Evolutionary conservation across 2,329 filamentous ascomycete species (phyloP).

Genomic region (Phialophora macrospora): DNA sequence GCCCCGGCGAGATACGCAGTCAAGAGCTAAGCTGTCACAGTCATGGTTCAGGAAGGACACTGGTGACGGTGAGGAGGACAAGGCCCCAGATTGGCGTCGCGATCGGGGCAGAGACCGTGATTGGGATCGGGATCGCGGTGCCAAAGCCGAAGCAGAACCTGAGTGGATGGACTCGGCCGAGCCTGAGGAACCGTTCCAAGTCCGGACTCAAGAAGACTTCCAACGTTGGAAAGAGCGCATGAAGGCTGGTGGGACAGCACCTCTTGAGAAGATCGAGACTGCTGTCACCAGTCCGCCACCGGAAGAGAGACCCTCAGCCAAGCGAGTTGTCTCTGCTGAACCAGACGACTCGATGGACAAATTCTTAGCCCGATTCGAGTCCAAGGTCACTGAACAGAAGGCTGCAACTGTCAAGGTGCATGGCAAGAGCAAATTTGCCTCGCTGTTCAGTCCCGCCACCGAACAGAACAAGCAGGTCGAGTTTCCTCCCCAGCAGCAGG

Average conservation of each 20-base stretch:
- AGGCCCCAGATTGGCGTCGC: slow-evolving; percentile 69
- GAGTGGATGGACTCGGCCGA: slow-evolving; percentile 81
- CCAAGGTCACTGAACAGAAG: slow-evolving; percentile 47
- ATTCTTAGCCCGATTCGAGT: slow-evolving; percentile 39
- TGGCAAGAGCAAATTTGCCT: slow-evolving; percentile 85
- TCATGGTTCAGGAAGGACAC: slow-evolving; percentile 74
- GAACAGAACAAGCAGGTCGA: slow-evolving; percentile 38
- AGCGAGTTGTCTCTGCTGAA: slow-evolving; percentile 35
- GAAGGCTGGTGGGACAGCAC: slow-evolving; percentile 63
- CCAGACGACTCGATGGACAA: slow-evolving; percentile 39
- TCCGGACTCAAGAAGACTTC: slow-evolving; percentile 86
- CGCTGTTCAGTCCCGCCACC: slow-evolving; percentile 68
- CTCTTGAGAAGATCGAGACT: slow-evolving; percentile 37
- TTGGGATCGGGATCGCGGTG: slow-evolving; percentile 61
- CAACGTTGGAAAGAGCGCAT: slow-evolving; percentile 92
- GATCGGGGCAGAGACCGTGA: slow-evolving; percentile 58
- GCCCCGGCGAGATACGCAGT: slow-evolving; percentile 40
- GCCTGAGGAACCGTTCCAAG: slow-evolving; percentile 58
- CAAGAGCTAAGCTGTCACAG: slow-evolving; percentile 64
- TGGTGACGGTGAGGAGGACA: slow-evolving; percentile 51
- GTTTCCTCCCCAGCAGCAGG: slow-evolving; percentile 35
- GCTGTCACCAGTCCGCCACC: slow-evolving; percentile 35
- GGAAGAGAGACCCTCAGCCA: slow-evolving; percentile 43
- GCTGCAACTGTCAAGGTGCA: slow-evolving; percentile 57
- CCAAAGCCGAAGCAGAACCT: slow-evolving; percentile 73